Conservation (phyloP, 2,329 filamentous ascomycete species). For the Alternaria incomplexa region DNA sequence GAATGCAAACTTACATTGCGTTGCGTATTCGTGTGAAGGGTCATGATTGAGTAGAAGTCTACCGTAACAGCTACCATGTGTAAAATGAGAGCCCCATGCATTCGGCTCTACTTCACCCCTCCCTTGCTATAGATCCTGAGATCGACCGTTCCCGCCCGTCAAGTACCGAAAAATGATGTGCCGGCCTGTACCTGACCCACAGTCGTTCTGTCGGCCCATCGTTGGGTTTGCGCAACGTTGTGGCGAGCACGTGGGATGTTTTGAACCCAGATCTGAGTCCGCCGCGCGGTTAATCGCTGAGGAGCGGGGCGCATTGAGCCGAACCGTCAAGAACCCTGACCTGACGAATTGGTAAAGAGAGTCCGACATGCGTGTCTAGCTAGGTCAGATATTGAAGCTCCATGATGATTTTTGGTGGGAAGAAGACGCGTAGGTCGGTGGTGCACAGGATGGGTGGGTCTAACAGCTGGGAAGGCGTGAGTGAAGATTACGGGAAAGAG, state of each 20-base stretch:
- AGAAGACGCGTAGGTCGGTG: too few relatives aligned
- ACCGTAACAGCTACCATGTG: neutral
- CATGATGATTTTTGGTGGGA: too few relatives aligned
- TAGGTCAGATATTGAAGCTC: too few relatives aligned
- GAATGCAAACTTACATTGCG: neutral
- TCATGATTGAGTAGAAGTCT: neutral
- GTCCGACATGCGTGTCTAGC: too few relatives aligned
- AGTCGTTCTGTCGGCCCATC: neutral
- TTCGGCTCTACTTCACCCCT: neutral
- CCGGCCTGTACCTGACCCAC: neutral
- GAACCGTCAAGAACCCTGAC: neutral
- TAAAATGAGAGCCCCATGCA: neutral
- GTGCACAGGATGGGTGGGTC: too few relatives aligned
- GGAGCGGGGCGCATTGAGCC: neutral
- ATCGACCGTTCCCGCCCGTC: neutral
- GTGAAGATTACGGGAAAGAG: too few relatives aligned
- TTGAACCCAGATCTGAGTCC: conserved; percentile 5
- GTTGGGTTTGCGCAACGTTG: neutral
- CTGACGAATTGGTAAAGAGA: neutral
- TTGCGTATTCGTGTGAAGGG: neutral
- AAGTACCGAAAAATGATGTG: neutral
- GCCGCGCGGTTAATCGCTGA: conserved; percentile 2
- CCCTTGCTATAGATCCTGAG: neutral
- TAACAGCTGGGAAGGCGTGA: too few relatives aligned
- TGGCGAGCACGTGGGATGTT: neutral